Evolutionary conservation across 2,329 filamentous ascomycete species (phyloP).

Genomic region (Colletotrichum sp.): DNA sequence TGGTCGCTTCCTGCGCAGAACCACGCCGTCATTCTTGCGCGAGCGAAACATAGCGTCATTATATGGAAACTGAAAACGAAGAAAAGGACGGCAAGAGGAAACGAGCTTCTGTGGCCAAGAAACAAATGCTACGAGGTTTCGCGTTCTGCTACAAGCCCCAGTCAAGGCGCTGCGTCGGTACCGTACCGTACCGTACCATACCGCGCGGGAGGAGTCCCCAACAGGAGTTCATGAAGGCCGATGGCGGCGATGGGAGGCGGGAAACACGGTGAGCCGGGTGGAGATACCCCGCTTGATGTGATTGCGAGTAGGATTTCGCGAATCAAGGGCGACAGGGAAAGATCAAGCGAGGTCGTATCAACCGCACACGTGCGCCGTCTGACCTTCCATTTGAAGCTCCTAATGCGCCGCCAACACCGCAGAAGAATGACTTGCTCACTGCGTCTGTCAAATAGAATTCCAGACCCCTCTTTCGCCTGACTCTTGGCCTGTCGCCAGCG

Average conservation of each 20-base stretch:
- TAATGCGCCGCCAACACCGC: not conserved
- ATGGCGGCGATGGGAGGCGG: not conserved
- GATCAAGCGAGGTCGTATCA: conserved; percentile 7
- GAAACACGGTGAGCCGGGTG: not conserved
- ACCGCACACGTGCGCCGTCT: conserved; percentile 3
- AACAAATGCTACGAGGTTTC: not conserved
- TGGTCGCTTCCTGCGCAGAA: not conserved
- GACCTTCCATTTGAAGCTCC: conserved; percentile 6
- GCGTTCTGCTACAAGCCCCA: not conserved
- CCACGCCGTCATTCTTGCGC: not conserved
- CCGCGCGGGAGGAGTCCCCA: not conserved
- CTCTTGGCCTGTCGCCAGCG: conserved; percentile 2
- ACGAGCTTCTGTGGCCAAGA: not conserved
- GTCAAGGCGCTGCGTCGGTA: not conserved
- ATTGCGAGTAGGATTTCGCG: not conserved
- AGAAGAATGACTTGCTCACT: not conserved
- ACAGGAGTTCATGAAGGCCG: not conserved
- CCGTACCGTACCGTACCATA: not conserved
- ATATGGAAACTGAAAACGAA: not conserved
- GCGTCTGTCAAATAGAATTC: not conserved
- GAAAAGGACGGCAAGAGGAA: not conserved
- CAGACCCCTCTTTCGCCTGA: not conserved
- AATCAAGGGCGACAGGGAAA: not conserved
- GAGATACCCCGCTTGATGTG: not conserved
- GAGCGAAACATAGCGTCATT: not conserved